Base-by-base conservation (phyloP, 208 protist species). In the Trypanosoma vivax region DNA sequence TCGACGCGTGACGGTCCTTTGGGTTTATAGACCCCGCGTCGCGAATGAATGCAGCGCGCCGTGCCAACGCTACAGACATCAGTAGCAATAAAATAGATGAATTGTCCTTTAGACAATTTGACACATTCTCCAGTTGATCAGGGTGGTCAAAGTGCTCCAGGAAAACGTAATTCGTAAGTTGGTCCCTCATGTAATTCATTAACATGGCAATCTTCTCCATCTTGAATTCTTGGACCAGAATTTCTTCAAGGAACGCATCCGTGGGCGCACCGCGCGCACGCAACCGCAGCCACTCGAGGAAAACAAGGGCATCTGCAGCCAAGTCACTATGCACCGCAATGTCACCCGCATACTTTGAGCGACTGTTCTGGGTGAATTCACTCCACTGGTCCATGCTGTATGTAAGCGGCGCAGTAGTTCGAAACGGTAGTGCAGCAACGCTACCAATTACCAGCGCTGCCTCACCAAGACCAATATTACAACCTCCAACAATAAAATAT, bases 111-210 rank as follows among this genome's bases (percentile, higher is more conserved):
- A 91, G 53, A 34, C 52, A 75, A 28, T 50, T 48, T 27, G 33
- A 28, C 3, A 83, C 53, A 14, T 52, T 52, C 27, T 73, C 60
- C 33, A 88, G 41, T 19, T 43, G 56, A 14, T 49, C 45, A 6
- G 59, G 29, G 25, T 62, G 59, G 39, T 74, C 64, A 40, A 89
- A 54, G 41, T 68, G 65, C 45, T 90, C 79, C 41, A 94, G 41
- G 37, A 90, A 90, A 40, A 66, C 65, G 63, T 94, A 94, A 71
- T 94, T 85, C 24, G 71, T 76, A 1, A 94, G 56, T 58, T 92
- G 83, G 51, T 82, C 54, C 30, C 75, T 66, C 28, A 90, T 70
- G 66, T 83, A 77, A 28, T 61, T 54, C 56, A 88, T 72, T 38
- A 94, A 70, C 45, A 33, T 53, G 37, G 73, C 59, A 30, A 90